Conservation (phyloP, 768 basidiomycete genomes). For the Tulasnella sp. region DNA sequence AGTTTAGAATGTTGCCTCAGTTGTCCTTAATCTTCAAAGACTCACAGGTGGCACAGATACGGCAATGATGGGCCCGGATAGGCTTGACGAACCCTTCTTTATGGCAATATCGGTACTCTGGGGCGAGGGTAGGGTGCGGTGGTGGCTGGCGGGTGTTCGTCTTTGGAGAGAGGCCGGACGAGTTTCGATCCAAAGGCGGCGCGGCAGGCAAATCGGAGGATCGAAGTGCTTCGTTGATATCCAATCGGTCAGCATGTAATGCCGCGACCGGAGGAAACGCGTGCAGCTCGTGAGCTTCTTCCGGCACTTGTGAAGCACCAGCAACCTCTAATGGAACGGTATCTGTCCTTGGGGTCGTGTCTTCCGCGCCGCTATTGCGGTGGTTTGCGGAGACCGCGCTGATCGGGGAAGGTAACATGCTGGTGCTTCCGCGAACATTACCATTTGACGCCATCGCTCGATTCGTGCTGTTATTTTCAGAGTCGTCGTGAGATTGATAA, state of each 20-base stretch:
- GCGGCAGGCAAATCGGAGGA: not conserved
- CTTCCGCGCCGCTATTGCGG: too few relatives aligned
- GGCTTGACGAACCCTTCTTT: conserved; percentile 62
- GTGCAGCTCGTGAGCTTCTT: not conserved
- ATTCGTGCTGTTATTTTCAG: not conserved
- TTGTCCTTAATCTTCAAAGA: conserved; percentile 3
- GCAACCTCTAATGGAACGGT: not conserved
- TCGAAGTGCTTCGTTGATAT: not conserved
- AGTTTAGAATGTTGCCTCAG: not conserved
- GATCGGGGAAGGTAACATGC: not conserved
- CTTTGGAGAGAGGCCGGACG: conserved; percentile 2
- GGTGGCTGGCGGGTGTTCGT: conserved; percentile 10
- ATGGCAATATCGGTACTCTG: conserved; percentile 57
- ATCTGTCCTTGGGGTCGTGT: too few relatives aligned
- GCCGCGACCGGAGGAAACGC: not conserved
- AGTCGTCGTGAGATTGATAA: not conserved
- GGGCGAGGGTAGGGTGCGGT: conserved; percentile 40
- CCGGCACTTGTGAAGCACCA: too few relatives aligned
- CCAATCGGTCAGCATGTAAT: not conserved
- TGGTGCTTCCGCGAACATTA: too few relatives aligned
- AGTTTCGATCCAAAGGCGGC: not conserved
- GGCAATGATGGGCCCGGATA: conserved; percentile 67
- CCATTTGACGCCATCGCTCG: not conserved
- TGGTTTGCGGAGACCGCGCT: not conserved
- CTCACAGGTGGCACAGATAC: conserved; percentile 68